Evolutionary conservation across 2,329 filamentous ascomycete genomes (phyloP).

Genomic region (Cladorrhinum sp.): DNA sequence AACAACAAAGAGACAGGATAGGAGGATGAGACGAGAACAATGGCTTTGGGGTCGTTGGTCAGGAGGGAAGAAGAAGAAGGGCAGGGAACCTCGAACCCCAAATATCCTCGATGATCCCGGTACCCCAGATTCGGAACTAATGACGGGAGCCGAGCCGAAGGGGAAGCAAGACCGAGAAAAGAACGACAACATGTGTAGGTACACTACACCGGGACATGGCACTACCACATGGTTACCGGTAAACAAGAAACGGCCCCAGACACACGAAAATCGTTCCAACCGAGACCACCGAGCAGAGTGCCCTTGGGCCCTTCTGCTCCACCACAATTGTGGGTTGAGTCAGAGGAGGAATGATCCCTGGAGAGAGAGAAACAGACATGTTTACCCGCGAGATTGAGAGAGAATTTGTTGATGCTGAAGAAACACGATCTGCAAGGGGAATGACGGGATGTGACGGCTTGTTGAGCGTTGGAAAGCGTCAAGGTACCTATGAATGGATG

Average conservation of each 20-base stretch:
- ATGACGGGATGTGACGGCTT: slow-evolving; percentile 23
- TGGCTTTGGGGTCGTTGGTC: neutral
- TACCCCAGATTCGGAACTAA: slow-evolving; percentile 3
- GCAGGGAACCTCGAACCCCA: slow-evolving; percentile 3
- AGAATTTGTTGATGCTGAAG: too few species aligned
- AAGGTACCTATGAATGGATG: neutral
- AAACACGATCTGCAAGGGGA: slow-evolving; percentile 15
- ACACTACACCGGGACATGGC: neutral
- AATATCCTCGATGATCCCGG: slow-evolving; percentile 16
- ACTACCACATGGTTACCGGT: neutral
- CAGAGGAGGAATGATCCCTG: neutral
- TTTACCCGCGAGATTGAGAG: slow-evolving; percentile 14
- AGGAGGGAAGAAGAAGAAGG: neutral
- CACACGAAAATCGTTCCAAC: slow-evolving; percentile 1
- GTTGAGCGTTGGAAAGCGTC: neutral
- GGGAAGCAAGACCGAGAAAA: slow-evolving; percentile 14
- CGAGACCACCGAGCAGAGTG: slow-evolving; percentile 4
- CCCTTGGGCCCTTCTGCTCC: neutral
- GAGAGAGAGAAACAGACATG: neutral
- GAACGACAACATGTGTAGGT: neutral
- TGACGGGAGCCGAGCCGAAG: slow-evolving; percentile 20
- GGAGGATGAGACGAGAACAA: slow-evolving; percentile 3
- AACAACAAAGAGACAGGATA: slow-evolving; percentile 4
- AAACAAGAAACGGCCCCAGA: neutral
- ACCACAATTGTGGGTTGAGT: slow-evolving; percentile 10